A percentile compares a stretch with the other conserved stretches of the same genome.
These are phyloP conservation scores for Hypomontagnella submonticulosa DNA, from an alignment of 495 filamentous ascomycete genomes.

Conservation along the genomic window DNA sequence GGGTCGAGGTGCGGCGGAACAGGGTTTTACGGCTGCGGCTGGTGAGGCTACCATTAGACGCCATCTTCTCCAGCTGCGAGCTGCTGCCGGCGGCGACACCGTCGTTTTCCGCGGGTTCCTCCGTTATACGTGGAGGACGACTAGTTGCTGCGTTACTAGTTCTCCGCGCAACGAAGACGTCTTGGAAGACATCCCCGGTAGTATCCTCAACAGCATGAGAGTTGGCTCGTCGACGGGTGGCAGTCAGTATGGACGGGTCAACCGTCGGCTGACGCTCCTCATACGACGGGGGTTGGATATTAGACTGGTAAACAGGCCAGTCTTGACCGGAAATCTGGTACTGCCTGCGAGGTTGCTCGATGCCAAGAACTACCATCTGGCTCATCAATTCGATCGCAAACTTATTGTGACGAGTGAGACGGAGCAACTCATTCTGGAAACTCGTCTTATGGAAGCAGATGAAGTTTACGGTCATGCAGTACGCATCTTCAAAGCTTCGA, in stretches of 20 bases:
- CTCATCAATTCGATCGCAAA: slow-evolving; percentile 95
- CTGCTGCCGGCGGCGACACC: slow-evolving; percentile 22
- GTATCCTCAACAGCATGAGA: slow-evolving; percentile 32
- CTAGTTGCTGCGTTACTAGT: slow-evolving; percentile 28
- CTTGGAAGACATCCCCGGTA: slow-evolving; percentile 44
- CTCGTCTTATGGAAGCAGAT: slow-evolving; percentile 98
- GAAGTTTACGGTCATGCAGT: slow-evolving; percentile 84
- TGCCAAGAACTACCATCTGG: slow-evolving; percentile 82
- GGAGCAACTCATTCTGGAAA: slow-evolving; percentile 89
- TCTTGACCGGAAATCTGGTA: slow-evolving; percentile 69
- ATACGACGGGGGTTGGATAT: slow-evolving; percentile 50
- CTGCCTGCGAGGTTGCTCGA: slow-evolving; percentile 85
- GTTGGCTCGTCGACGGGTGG: slow-evolving; percentile 44
- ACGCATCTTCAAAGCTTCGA: slow-evolving; percentile 66
- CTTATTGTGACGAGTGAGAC: slow-evolving; percentile 90
- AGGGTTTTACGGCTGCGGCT: slow-evolving; percentile 28
- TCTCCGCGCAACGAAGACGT: slow-evolving; percentile 44
- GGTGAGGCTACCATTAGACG: slow-evolving; percentile 28
- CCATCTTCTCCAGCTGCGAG: slow-evolving; percentile 27
- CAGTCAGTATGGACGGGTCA: slow-evolving; percentile 40
- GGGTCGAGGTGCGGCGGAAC: slow-evolving; percentile 28
- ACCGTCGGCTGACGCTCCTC: slow-evolving; percentile 32
- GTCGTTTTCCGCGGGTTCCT: slow-evolving; percentile 34
- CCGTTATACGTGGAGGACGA: slow-evolving; percentile 41
- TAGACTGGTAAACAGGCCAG: slow-evolving; percentile 61